Evolutionary conservation across 1,139 yeast species (phyloP), one percentile per base, ranked within the genome.

Genomic region (Groenewaldozyma auringiensis): DNA sequence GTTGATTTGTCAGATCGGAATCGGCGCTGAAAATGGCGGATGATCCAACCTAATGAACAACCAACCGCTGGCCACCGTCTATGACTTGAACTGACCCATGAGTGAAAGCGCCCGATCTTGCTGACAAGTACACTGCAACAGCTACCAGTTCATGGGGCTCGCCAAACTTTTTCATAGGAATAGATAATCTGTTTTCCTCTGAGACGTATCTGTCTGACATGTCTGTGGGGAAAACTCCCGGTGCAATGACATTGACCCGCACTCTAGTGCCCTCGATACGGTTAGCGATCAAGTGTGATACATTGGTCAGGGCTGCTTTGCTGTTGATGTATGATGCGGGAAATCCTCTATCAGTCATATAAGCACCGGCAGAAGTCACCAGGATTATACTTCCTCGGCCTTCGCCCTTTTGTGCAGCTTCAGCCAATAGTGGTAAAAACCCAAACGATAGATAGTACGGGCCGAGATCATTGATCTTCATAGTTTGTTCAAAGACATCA

Each of bases 301-400:
- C 70, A 63, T 40, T 40, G 51, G 79, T 74, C 41, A 81, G 83
- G 44, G 87, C 94, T 21, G 94, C 92, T 69, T 85, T 85, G 56
- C 88, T 80, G 62, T 83, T 81, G 66, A 83, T 83, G 70, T 85
- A 85, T 21, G 87, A 86, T 41, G 83, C 81, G 67, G 84, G 92
- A 45, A 79, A 75, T 63, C 83, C 89, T 8, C 94, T 94, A 47
- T 79, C 78, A 61, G 83, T 84, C 52, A 81, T 88, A 57, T 84
- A 80, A 55, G 76, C 76, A 40, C 88, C 94, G 17, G 88, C 81
- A 86, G 84, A 83, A 42, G 92, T 82, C n/a, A 88, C 89, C 46
- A 87, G 80, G 65, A 84, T 70, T 53, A 84, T 78, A 51, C 81
- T 44, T 11, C 49, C 48, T 31, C 49, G 29, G n/a, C 48, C 48